Conservation (phyloP, 306 rosid genomes). For the Vicia sativa region DNA sequence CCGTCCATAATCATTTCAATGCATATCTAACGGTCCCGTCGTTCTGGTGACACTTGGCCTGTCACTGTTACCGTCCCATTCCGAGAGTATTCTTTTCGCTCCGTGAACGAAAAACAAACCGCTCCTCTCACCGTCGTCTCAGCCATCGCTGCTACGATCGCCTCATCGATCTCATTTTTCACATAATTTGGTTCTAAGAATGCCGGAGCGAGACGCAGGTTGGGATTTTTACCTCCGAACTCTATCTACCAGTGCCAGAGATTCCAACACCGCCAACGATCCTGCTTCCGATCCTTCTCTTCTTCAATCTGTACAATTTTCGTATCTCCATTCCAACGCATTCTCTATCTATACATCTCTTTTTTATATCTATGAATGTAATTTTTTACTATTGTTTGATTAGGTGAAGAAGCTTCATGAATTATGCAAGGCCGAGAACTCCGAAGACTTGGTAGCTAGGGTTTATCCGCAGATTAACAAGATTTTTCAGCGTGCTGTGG, state of each 20-base stretch:
- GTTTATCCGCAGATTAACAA: constrained; percentile 81
- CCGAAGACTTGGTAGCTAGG: constrained; percentile 84
- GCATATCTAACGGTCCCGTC: not conserved
- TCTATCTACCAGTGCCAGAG: constrained; percentile 69
- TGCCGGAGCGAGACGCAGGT: constrained; percentile 55
- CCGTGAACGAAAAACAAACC: not conserved
- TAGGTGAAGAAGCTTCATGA: constrained; percentile 82
- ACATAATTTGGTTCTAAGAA: constrained; percentile 9
- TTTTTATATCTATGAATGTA: not conserved
- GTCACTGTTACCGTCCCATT: not conserved
- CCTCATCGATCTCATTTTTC: constrained; percentile 4
- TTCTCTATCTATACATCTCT: not conserved
- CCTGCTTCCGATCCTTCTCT: constrained; percentile 86
- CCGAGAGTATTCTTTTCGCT: not conserved
- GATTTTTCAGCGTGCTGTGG: constrained; percentile 84
- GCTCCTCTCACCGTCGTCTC: not conserved
- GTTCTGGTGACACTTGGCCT: not conserved
- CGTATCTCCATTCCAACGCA: too few species aligned
- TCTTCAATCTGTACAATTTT: constrained; percentile 61
- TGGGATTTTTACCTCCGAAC: constrained; percentile 87
- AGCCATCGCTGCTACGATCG: not conserved
- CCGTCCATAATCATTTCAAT: too few species aligned
- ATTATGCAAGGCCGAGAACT: constrained; percentile 69
- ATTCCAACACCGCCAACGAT: constrained; percentile 75
- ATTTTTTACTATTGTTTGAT: constrained; percentile 13